A percentile compares a stretch with the other conserved stretches of the same genome.
Conservation (phyloP, 331 rosid species). For the Arachis monticola region DNA sequence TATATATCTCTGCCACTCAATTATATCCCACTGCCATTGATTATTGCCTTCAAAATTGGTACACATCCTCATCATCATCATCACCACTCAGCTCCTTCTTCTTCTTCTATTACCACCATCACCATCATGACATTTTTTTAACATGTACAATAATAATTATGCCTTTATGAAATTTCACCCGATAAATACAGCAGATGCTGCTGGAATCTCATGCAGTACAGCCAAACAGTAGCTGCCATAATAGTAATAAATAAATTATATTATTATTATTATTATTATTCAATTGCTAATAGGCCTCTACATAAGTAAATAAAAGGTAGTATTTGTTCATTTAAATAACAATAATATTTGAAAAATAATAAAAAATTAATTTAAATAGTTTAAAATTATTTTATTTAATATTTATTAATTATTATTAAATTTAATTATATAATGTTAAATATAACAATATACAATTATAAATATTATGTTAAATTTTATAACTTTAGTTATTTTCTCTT, state of each 20-base stretch:
- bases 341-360: too few species aligned
- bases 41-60: slow-evolving; percentile 54
- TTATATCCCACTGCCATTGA: slow-evolving; percentile 50
- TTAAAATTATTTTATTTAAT: too few species aligned
- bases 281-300: too few species aligned
- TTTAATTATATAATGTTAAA: too few species aligned
- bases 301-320: too few species aligned
- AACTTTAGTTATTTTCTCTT: too few species aligned
- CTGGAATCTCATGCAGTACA: slow-evolving; percentile 43
- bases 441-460: too few species aligned
- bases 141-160: slow-evolving; percentile 56
- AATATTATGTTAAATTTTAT: too few species aligned
- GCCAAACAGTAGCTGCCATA: slow-evolving; percentile 32
- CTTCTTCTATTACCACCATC: slow-evolving; percentile 38
- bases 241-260: neutral
- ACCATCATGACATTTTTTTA: slow-evolving; percentile 46
- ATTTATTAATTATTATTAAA: too few species aligned
- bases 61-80: slow-evolving; percentile 50
- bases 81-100: slow-evolving; percentile 43
- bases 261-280: too few species aligned
- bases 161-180: slow-evolving; percentile 44
- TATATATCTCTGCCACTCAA: slow-evolving; percentile 53
- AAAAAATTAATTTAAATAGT: too few species aligned
- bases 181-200: slow-evolving; percentile 14
- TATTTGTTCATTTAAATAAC: too few species aligned